Percentiles rank a stretch among this genome's conserved stretches.
phyloP scores from a whole-genome alignment of 768 basidiomycete genomes.

The Phlebiopsis flavidoalba region DNA sequence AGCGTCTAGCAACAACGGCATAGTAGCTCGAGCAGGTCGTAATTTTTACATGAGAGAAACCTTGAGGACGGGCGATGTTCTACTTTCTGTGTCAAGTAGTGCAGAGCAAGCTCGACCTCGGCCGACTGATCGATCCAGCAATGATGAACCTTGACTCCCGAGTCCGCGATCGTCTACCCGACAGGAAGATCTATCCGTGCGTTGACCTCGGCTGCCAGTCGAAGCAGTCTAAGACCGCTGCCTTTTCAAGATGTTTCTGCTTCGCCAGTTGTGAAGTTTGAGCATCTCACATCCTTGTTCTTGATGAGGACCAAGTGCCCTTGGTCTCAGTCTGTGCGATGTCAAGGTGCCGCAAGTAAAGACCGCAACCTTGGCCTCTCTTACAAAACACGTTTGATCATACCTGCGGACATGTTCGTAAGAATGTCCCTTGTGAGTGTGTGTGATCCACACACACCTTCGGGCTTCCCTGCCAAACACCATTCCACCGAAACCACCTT shows the following conservation, averaged over 20 bases:
- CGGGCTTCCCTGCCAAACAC: constrained; percentile 95
- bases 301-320: constrained; percentile 94
- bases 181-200: constrained; percentile 80
- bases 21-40: constrained; percentile 86
- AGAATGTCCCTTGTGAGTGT: not conserved
- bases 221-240: constrained; percentile 17
- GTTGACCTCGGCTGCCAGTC: constrained; percentile 1
- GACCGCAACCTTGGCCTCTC: constrained; percentile 90
- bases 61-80: constrained; percentile 92
- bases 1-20: constrained; percentile 94
- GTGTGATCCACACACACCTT: constrained; percentile 46
- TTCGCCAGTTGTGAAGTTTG: constrained; percentile 92
- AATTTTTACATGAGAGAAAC: constrained; percentile 98
- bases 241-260: constrained; percentile 96
- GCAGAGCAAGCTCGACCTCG: constrained; percentile 92
- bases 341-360: constrained; percentile 91
- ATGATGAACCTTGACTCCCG: constrained; percentile 92
- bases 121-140: constrained; percentile 89
- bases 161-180: constrained; percentile 95
- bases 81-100: constrained; percentile 95
- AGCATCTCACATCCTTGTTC: constrained; percentile 94
- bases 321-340: constrained; percentile 98
- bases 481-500: constrained; percentile 95
- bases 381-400: constrained; percentile 76
- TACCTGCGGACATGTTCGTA: constrained; percentile 39